Evolutionary conservation across 2,329 filamentous ascomycete species (phyloP), one percentile per base, ranked within the genome.

Genomic region (Chrysosphaeria jannelii): DNA sequence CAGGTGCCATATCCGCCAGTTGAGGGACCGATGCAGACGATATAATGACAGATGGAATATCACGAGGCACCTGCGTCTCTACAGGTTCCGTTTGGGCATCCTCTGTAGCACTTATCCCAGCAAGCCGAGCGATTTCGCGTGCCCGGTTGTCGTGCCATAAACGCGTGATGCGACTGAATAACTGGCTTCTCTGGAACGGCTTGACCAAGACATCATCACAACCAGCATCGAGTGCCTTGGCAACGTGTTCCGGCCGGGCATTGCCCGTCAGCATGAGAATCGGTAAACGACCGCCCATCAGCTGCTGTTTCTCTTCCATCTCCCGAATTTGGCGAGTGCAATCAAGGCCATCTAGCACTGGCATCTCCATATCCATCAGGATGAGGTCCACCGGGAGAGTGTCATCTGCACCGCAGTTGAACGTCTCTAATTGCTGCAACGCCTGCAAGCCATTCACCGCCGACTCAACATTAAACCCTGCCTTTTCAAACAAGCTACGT

Each of bases 291-390:
- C 54, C 51, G 10, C 50, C 49, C 9, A 38, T 43, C 4, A 67
- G 44, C 29, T 48, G 47, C 6, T 57, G 56, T 16, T 48, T 41
- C 19, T 40, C 42, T 38, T 71, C 62, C 26, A 69, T 39, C 29
- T 59, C 50, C 10, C 69, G 52, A 26, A 76, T 71, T 20, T 51
- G 50, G 15, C 51, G 49, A 8, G 64, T 66, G 35, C 66, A 69
- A 2, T 61, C 59, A 27, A 69, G 44, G 0, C 69, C 69, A 32
- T 74, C 65, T 49, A 69, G 67, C 10, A 72, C 44, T 2, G 68
- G 68, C 68, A 75, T 74, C 36, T 74, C 65, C 33, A 71, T 61
- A 34, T 75, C 69, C 68, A 75, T 75, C 11, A 75, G 46, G 10
- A 75, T 57, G 4, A 72, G 47, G 23, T 57, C 57, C 13, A 68